Base-by-base conservation (phyloP, 225 moss, liverwort and hornwort genomes). In the Anthoceros angustus region DNA sequence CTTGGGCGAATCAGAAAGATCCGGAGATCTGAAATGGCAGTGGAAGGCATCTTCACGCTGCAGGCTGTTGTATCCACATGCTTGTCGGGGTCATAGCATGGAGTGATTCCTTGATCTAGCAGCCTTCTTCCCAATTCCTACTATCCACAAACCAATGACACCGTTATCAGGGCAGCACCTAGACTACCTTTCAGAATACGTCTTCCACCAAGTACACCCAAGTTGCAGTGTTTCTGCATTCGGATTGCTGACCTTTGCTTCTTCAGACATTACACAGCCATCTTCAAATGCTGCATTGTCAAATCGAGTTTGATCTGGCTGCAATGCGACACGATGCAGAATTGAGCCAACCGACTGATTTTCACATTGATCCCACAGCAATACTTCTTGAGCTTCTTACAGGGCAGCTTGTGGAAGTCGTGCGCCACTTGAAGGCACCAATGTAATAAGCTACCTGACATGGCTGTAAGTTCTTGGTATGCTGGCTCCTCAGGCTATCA, bases 121-220 rank as follows among this genome's bases (percentile, higher is more conserved):
- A 98, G 60, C 73, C 87, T 85, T 66, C 69, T 85, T 74, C 91
- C 91, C 66, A 95, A 70, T 42, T 88, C 88, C 95, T 95, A 76
- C 73, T 12, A 26, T 10, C 63, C 21, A 69, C 0, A 26, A 9
- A 67, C 45, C 62, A 80, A 79, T 69, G 62, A 43, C 32, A 32
- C 32, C 32, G 32, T 32, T 32, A 32, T 32, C 4, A 1, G 32
- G 16, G 75, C 41, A 64, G 61, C 66, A 77, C 23, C 70, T 65
- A 64, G 26, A 14, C 15, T 64, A 5, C n/a, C 63, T 20, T 5
- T 14, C n/a, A 14, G 26, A 20, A 6, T 20, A 64, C 2, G 32
- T 20, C 32, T 20, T 3, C 63, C 20, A 32, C 15, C 63, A 64
- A 20, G 32, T 14, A 64, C 14, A 20, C 20, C 3, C 63, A 20